Conservation (phyloP, 352 stramenopile genomes). For the Peronospora farinosa region DNA sequence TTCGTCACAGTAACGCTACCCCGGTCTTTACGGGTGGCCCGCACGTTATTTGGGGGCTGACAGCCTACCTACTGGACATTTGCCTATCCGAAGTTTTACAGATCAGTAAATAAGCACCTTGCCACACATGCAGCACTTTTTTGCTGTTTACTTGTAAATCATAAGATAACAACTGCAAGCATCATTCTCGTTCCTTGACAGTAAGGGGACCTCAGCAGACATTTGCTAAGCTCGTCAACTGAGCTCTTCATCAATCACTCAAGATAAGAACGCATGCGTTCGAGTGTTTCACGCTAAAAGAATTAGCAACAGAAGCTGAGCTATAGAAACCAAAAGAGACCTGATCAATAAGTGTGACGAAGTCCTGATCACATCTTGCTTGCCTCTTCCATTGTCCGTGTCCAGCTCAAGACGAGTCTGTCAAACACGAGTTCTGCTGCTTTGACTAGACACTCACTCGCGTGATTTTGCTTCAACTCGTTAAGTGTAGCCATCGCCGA, state of each 20-base stretch:
- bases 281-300: too few species aligned
- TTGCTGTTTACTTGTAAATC: not conserved
- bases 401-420: not conserved
- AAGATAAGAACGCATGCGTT: not conserved
- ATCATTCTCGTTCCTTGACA: not conserved
- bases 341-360: not conserved
- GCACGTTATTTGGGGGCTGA: slow-evolving; percentile 95
- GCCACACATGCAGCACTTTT: not conserved
- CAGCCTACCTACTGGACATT: slow-evolving; percentile 92
- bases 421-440: not conserved
- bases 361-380: not conserved
- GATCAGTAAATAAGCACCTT: slow-evolving; percentile 22
- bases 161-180: not conserved
- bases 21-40: slow-evolving; percentile 92
- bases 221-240: not conserved
- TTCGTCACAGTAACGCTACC: slow-evolving; percentile 70
- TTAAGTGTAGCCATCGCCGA: not conserved
- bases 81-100: slow-evolving; percentile 67
- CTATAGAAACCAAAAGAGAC: too few species aligned
- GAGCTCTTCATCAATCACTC: not conserved
- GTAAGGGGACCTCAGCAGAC: not conserved
- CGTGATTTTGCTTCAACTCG: not conserved
- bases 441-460: not conserved
- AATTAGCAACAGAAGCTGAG: too few species aligned
- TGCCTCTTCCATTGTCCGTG: not conserved